Conservation (phyloP, 2,329 filamentous ascomycete species). For the Emergomyces africanus region DNA sequence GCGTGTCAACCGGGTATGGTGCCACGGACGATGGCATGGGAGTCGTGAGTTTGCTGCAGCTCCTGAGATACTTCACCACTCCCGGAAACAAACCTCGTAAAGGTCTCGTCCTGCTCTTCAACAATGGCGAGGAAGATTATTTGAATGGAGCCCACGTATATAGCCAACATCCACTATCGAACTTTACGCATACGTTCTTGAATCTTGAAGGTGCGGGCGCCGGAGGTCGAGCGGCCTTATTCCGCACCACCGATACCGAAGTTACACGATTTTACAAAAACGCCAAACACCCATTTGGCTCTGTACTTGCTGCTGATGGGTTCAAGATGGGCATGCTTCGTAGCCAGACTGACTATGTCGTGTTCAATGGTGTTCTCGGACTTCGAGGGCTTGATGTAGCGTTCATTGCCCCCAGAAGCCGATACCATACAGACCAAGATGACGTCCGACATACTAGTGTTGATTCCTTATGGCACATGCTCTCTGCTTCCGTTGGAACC, state of each 20-base stretch:
- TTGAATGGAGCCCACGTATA: conserved; percentile 79
- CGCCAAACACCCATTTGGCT: conserved; percentile 65
- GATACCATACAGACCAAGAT: conserved; percentile 88
- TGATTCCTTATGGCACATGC: conserved; percentile 81
- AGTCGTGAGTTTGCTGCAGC: conserved; percentile 71
- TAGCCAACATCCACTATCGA: conserved; percentile 66
- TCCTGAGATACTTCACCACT: conserved; percentile 74
- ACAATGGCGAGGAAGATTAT: conserved; percentile 93
- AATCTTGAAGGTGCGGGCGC: conserved; percentile 94
- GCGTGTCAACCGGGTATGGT: conserved; percentile 80
- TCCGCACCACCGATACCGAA: conserved; percentile 77
- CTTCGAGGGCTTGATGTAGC: conserved; percentile 84
- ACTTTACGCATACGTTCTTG: conserved; percentile 73
- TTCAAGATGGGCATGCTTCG: conserved; percentile 67
- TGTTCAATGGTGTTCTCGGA: conserved; percentile 66
- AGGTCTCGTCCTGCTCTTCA: conserved; percentile 74
- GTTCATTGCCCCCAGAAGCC: conserved; percentile 72
- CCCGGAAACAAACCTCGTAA: conserved; percentile 58
- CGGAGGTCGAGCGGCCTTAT: conserved; percentile 74
- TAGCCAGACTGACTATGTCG: conserved; percentile 79
- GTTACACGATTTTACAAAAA: conserved; percentile 66
- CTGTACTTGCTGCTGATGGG: conserved; percentile 68
- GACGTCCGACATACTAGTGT: conserved; percentile 59
- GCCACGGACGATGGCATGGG: conserved; percentile 91
- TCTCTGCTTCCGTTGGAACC: conserved; percentile 68